These are phyloP conservation scores for Nakaseomyces glabratus DNA, from an alignment of 1,139 yeast genomes.

Conservation along the genomic window DNA sequence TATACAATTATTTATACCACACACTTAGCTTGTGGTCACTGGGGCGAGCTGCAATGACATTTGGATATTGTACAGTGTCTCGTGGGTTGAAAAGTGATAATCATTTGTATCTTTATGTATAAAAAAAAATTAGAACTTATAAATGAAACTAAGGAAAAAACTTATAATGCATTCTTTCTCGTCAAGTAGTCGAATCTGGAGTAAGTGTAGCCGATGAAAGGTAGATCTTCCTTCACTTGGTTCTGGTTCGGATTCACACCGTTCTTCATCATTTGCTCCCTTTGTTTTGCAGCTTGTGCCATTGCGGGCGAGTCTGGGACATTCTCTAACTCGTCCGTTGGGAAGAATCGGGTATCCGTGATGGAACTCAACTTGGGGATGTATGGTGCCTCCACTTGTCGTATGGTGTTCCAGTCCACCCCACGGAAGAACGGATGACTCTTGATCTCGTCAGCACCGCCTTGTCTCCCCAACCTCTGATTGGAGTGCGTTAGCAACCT, in stretches of 20 bases:
- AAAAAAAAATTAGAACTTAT: no score
- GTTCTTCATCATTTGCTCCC: conserved; percentile 33
- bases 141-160: no score
- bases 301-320: conserved; percentile 91
- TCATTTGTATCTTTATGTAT: no score
- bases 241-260: conserved; percentile 33
- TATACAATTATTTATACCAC: no score
- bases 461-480: conserved; percentile 78
- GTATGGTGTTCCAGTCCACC: conserved; percentile 90
- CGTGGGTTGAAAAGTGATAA: no score
- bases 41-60: no score
- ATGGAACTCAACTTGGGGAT: conserved; percentile 76
- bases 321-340: conserved; percentile 91
- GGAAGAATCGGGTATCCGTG: conserved; percentile 96
- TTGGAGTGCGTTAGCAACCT: conserved; percentile 77
- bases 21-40: no score
- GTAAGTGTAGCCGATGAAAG: conserved; percentile 94
- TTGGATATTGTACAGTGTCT: no score
- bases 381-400: conserved; percentile 93
- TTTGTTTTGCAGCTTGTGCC: conserved; percentile 58
- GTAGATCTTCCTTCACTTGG: conserved; percentile 65
- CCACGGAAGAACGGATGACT: conserved; percentile 91
- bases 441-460: conserved; percentile 91
- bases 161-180: conserved; percentile 68
- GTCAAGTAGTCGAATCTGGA: conserved; percentile 90